Conservation (phyloP, 768 basidiomycete species). For the Clathrus columnatus region DNA sequence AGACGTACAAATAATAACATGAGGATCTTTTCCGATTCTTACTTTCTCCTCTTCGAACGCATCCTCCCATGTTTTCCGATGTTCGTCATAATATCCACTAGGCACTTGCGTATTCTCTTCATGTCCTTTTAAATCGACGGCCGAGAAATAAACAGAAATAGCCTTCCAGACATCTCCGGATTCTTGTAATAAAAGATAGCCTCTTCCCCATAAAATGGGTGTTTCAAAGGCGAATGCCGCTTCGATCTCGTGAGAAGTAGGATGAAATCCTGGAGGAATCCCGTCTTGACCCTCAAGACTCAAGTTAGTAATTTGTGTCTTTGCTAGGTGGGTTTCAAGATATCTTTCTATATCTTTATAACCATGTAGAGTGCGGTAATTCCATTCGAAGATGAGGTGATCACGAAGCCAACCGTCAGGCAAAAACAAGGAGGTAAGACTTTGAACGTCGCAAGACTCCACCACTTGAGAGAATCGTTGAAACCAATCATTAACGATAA, state of each 20-base stretch:
- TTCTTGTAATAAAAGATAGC: constrained; percentile 12
- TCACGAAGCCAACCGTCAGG: constrained; percentile 27
- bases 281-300: constrained; percentile 13
- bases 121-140: constrained; percentile 18
- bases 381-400: constrained; percentile 20
- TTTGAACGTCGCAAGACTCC: constrained; percentile 16
- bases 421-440: constrained; percentile 22
- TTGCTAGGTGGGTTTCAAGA: constrained; percentile 4
- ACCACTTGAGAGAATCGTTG: constrained; percentile 17
- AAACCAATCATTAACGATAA: constrained; percentile 20
- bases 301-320: constrained; percentile 12
- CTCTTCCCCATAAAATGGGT: constrained; percentile 12
- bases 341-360: constrained; percentile 14
- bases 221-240: constrained; percentile 17
- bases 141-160: constrained; percentile 13
- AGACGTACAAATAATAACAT: constrained; percentile 17
- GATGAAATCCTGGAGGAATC: not conserved
- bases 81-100: constrained; percentile 14
- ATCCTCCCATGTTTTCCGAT: constrained; percentile 15
- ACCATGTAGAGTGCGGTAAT: constrained; percentile 17
- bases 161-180: constrained; percentile 16
- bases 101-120: constrained; percentile 13
- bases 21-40: constrained; percentile 15
- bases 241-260: constrained; percentile 9
- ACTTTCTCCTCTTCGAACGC: constrained; percentile 8